A percentile compares a stretch with the other conserved stretches of the same genome.
Conservation (phyloP, 306 rosid genomes). For the Gleditsia sinensis region DNA sequence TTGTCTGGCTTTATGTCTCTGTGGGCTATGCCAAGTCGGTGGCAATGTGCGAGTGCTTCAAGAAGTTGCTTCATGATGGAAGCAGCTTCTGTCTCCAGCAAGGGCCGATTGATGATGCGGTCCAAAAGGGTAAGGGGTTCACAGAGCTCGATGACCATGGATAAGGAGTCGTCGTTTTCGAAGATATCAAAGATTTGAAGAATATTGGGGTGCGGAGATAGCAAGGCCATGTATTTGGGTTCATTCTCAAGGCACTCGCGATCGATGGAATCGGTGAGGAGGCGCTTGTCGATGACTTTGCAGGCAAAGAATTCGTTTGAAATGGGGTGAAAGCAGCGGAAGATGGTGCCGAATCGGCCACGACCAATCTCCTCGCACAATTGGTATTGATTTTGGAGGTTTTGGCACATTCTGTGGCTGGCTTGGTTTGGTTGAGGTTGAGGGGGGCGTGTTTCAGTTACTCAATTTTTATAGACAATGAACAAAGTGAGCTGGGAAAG, state of each 20-base stretch:
- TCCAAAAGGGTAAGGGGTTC: slow-evolving; percentile 60
- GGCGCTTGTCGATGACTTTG: slow-evolving; percentile 64
- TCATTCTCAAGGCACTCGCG: slow-evolving; percentile 70
- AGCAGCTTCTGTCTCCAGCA: slow-evolving; percentile 57
- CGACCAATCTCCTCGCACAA: slow-evolving; percentile 74
- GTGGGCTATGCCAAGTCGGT: slow-evolving; percentile 62
- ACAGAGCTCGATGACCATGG: slow-evolving; percentile 69
- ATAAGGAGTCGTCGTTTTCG: slow-evolving; percentile 48
- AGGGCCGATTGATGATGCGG: slow-evolving; percentile 42
- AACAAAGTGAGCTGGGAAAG: no score
- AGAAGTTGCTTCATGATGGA: slow-evolving; percentile 54
- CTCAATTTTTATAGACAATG: no score
- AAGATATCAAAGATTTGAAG: slow-evolving; percentile 51
- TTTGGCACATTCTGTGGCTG: slow-evolving; percentile 49
- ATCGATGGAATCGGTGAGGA: slow-evolving; percentile 59
- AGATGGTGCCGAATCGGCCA: slow-evolving; percentile 70
- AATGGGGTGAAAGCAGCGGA: slow-evolving; percentile 50
- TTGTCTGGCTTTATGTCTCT: slow-evolving; percentile 82
- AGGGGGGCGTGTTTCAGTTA: no score
- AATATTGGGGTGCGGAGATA: slow-evolving; percentile 70
- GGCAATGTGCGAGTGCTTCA: slow-evolving; percentile 64
- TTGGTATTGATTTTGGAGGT: slow-evolving; percentile 51
- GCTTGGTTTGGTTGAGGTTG: neutral
- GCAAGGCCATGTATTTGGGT: slow-evolving; percentile 65
- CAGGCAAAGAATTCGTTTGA: slow-evolving; percentile 50